These are phyloP conservation scores for Fraxinus pennsylvanica DNA, from an alignment of 257 asterid genomes.

Conservation along the genomic window DNA sequence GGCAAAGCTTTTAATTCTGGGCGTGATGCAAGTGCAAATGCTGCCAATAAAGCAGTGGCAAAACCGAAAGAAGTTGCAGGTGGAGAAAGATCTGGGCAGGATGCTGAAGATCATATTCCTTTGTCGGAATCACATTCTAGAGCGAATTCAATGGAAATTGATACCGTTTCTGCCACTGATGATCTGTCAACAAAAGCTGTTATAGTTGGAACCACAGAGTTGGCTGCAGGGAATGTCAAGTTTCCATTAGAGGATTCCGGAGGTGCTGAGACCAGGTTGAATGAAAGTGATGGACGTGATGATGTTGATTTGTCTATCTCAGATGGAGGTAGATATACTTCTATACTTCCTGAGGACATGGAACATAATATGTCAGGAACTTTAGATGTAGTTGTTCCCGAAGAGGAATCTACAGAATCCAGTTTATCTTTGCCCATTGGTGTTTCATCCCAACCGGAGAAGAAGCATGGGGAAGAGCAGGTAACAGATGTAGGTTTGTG, in stretches of 20 bases:
- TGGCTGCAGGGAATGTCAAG: slow-evolving; percentile 25
- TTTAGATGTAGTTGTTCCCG: slow-evolving; percentile 29
- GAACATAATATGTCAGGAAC: slow-evolving; percentile 29
- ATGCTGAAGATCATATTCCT: slow-evolving; percentile 29
- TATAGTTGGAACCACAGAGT: slow-evolving; percentile 33
- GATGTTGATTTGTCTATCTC: slow-evolving; percentile 27
- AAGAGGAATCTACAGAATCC: slow-evolving; percentile 36
- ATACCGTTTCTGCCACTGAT: slow-evolving; percentile 33
- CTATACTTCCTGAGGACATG: slow-evolving; percentile 38
- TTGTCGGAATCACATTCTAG: slow-evolving; percentile 42
- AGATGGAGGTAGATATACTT: slow-evolving; percentile 36
- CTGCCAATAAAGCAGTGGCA: slow-evolving; percentile 33
- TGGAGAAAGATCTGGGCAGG: slow-evolving; percentile 43
- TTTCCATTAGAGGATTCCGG: slow-evolving; percentile 42
- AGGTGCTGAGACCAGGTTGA: slow-evolving; percentile 20
- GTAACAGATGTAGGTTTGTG: slow-evolving; percentile 99
- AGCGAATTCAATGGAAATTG: slow-evolving; percentile 36
- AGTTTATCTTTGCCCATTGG: slow-evolving; percentile 40
- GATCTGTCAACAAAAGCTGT: slow-evolving; percentile 37
- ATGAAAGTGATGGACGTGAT: slow-evolving; percentile 30
- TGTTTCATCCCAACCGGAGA: slow-evolving; percentile 37
- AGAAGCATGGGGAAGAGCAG: slow-evolving; percentile 63
- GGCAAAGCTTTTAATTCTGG: slow-evolving; percentile 65
- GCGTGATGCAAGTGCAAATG: slow-evolving; percentile 38
- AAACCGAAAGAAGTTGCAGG: slow-evolving; percentile 39